Evolutionary conservation across 2,329 filamentous ascomycete species (phyloP).

Genomic region (Penicillium fuscoglaucum): DNA sequence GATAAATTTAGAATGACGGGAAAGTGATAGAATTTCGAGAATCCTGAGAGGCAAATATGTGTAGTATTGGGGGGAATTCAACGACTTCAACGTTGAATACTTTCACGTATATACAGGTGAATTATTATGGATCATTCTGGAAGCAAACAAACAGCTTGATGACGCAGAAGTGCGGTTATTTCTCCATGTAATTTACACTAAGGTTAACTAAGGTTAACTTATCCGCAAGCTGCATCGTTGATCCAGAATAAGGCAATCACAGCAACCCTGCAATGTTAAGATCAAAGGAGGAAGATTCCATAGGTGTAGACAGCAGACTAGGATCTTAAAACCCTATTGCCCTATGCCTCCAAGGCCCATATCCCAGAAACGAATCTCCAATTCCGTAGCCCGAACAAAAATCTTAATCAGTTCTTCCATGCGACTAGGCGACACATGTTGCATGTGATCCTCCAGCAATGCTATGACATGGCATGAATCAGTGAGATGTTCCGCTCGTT

Average conservation of each 20-base stretch:
- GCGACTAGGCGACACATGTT: conserved; percentile 69
- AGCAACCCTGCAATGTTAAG: not conserved
- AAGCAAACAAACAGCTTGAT: not conserved
- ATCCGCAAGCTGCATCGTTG: too few relatives aligned
- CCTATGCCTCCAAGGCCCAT: conserved; percentile 55
- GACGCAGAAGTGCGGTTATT: not conserved
- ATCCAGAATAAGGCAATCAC: too few relatives aligned
- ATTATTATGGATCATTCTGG: not conserved
- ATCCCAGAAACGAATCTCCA: conserved; percentile 75
- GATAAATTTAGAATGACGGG: not conserved
- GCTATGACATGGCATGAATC: conserved; percentile 46
- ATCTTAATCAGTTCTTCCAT: conserved; percentile 82
- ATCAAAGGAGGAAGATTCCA: not conserved
- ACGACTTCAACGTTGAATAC: not conserved
- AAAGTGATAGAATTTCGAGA: not conserved
- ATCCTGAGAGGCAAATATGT: not conserved
- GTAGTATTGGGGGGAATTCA: too few relatives aligned
- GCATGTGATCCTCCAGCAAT: conserved; percentile 72
- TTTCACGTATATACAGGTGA: not conserved
- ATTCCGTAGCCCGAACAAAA: conserved; percentile 81
- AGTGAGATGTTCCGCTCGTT: not conserved
- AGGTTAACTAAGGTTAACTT: not conserved
- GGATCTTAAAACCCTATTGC: not conserved
- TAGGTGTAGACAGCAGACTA: not conserved
- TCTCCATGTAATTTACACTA: not conserved